Base-by-base conservation (phyloP, 176 grass and related monocot species). In the Carex littledalei region DNA sequence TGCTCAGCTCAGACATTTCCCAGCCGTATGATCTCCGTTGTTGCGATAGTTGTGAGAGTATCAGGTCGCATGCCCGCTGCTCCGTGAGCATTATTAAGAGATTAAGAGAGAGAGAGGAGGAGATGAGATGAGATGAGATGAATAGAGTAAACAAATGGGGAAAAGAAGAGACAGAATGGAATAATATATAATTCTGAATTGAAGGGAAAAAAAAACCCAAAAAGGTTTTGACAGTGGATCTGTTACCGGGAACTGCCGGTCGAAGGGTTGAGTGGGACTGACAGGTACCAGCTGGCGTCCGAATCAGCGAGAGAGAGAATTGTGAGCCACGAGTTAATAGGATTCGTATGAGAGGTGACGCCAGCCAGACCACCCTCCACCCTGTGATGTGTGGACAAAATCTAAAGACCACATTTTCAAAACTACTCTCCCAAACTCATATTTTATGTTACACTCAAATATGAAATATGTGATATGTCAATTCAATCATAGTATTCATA, bases 1-100 rank as follows among this genome's bases (percentile, higher is more conserved):
- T 84, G 24, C 81, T 70, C 7, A 58, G 81, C 78, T 83, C 75
- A 57, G 75, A 71, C 92, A 97, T 90, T 80, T 87, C 83, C 84
- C 79, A 26, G 62, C 72, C 60, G 45, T 60, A 35, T 39, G 16
- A 54, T 91, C 86, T 66, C 65, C 45, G 11, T 31, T 67, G 49
- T 41, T 29, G 29, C 29, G 4, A 60, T 4, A 49, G 67, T 74
- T 31, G 45, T 56, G 80, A 85, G 65, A 55, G 67, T 6, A 68
- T 9, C 75, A 71, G 31, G 16, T 71, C 67, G 67, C 67, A 71
- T 43, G 67, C 67, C 67, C 34, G 67, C 15, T 37, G 31, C 63
- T 66, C 63, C 3, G 14, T 37, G 13, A 10, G 35, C 41, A 43
- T 7, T 39, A 43, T 7, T 39, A 86, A 29, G 29, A 29, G 29